These are phyloP conservation scores for Diaporthe vaccinii DNA, from an alignment of 2,329 filamentous ascomycete species.

Conservation along the genomic window DNA sequence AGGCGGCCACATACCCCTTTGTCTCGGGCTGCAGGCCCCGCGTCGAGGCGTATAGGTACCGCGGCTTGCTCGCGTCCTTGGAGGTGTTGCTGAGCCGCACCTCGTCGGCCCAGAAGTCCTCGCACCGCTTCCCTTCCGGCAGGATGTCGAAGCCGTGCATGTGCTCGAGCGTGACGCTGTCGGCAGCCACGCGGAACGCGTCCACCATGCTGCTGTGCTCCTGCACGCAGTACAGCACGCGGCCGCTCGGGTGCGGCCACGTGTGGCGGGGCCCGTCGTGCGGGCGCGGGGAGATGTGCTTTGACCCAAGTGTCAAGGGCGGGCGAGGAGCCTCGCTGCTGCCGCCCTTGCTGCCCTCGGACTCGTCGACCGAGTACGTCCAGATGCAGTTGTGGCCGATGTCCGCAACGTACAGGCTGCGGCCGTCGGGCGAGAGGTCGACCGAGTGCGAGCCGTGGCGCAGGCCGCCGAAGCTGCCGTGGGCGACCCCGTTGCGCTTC, in stretches of 20 bases:
- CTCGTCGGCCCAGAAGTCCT: conserved; percentile 43
- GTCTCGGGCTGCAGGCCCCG: conserved; percentile 37
- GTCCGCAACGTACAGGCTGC: conserved; percentile 42
- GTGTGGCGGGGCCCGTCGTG: conserved; percentile 43
- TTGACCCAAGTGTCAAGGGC: conserved; percentile 22
- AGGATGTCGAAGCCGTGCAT: conserved; percentile 39
- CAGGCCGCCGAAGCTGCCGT: conserved; percentile 42
- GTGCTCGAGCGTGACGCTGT: conserved; percentile 38
- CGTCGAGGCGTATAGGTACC: conserved; percentile 42
- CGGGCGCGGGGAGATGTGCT: conserved; percentile 37
- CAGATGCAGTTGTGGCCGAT: conserved; percentile 44
- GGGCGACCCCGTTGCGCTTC: conserved; percentile 38
- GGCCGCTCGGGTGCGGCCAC: conserved; percentile 43
- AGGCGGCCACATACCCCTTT: conserved; percentile 42
- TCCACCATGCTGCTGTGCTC: conserved; percentile 45
- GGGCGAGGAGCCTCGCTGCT: background rate
- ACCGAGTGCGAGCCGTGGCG: conserved; percentile 42
- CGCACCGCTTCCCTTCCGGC: background rate
- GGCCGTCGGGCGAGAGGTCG: conserved; percentile 42
- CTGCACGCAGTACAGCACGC: conserved; percentile 43
- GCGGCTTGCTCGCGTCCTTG: background rate
- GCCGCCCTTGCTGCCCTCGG: background rate
- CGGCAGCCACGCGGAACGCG: conserved; percentile 37
- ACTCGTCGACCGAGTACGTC: conserved; percentile 38
- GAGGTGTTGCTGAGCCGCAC: conserved; percentile 40